Evolutionary conservation across 331 rosid species (phyloP), one percentile per base, ranked within the genome.

Genomic region (Malus hybrid): DNA sequence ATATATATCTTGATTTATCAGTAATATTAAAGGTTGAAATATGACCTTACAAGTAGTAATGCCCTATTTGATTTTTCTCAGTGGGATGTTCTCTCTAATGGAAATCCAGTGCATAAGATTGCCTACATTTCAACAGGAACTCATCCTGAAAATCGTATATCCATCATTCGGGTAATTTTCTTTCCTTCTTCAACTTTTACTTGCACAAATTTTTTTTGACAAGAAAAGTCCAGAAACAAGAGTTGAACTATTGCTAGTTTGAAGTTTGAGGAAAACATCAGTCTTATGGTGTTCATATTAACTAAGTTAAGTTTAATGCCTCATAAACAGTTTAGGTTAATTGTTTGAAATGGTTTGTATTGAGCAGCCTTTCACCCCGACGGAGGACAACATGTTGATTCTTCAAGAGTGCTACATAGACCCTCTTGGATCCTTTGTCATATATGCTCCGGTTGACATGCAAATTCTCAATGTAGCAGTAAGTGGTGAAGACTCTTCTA

Each of bases 401-500:
- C 75, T 91, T 5, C 93, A 91, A 89, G 97, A 91, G 74, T 78
- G 85, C 69, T 85, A 75, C 48, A 69, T 28, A 50, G 90, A 89
- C 73, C 19, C 77, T 5, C 29, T 80, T 77, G 96, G 85, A 69
- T 81, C 81, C 5, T 13, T 87, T 59, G n/a, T 91, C 32, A 70
- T 89, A 2, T 93, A 83, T 75, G 87, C 93, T 22, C 92, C 91
- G 1, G 19, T 91, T 2, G 87, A 83, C 81, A 14, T 75, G 22
- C 27, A 75, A 18, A n/a, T 73, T 4, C 20, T 93, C 6, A 76
- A 74, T 28, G 5, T 67, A 12, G 85, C 78, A 3, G 69, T 66
- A 3, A 72, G 24, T 0, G 89, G 90, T 10, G 86, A 80, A 20
- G 89, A 87, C 66, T 12, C 88, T 19, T 83, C 84, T 0, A 3